Evolutionary conservation across 164 flowering plant species (phyloP).

Genomic region (Berberis thunbergii): DNA sequence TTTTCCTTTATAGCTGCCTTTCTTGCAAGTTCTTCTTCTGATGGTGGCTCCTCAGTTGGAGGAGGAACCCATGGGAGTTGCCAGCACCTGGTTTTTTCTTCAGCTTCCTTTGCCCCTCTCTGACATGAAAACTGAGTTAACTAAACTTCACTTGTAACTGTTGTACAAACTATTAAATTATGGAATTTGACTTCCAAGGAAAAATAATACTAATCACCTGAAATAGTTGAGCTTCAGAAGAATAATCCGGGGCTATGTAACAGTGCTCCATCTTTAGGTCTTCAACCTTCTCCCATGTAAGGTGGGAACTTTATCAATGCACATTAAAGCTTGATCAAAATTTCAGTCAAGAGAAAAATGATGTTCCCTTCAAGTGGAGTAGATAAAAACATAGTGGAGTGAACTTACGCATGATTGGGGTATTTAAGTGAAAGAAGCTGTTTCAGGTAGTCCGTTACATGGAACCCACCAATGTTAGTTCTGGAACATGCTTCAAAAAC

Average conservation of each 20-base stretch:
- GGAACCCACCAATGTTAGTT: slow-evolving; percentile 93
- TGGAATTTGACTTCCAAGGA: too few relatives aligned
- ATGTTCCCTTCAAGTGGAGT: not conserved
- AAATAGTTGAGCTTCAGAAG: slow-evolving; percentile 59
- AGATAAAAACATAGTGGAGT: not conserved
- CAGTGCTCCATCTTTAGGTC: slow-evolving; percentile 97
- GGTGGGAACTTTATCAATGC: slow-evolving; percentile 38
- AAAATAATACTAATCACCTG: slow-evolving; percentile 38
- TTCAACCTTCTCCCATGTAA: slow-evolving; percentile 97
- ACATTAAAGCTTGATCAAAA: slow-evolving; percentile 1
- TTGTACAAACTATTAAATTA: not conserved
- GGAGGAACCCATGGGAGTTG: slow-evolving; percentile 91
- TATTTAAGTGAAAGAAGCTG: slow-evolving; percentile 93
- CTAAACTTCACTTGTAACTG: not conserved
- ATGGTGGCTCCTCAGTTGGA: slow-evolving; percentile 68
- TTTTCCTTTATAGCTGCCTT: slow-evolving; percentile 92
- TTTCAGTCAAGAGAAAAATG: not conserved
- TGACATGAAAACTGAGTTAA: slow-evolving; percentile 17
- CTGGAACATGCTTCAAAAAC: slow-evolving; percentile 70
- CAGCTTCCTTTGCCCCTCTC: slow-evolving; percentile 80
- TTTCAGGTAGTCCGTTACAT: slow-evolving; percentile 86
- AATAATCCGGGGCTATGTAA: slow-evolving; percentile 80
- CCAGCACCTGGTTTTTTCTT: slow-evolving; percentile 83
- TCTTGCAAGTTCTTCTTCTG: slow-evolving; percentile 92
- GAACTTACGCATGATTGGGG: slow-evolving; percentile 79